Evolutionary conservation across 108 stramenopile species (phyloP).

Genomic region (Cyclostephanos tholiformis): DNA sequence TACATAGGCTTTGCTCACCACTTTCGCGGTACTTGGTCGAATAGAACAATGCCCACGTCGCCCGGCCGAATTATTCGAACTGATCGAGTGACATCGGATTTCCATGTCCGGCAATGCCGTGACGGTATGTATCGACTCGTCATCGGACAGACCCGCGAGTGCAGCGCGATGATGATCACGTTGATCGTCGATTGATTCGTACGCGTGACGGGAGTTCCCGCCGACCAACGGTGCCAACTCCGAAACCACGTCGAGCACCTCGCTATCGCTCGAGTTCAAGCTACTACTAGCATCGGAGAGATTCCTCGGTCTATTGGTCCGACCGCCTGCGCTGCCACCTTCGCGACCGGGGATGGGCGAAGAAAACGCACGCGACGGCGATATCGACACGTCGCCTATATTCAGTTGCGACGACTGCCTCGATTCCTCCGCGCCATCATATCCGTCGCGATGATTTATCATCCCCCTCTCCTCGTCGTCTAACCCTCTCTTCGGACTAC

Average conservation of each 20-base stretch:
- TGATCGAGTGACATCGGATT: constrained; percentile 39
- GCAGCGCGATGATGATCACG: neutral
- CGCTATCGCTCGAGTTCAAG: neutral
- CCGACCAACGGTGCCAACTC: neutral
- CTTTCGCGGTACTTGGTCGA: constrained; percentile 29
- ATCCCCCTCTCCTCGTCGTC: neutral
- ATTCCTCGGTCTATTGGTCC: neutral
- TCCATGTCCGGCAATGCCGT: constrained; percentile 40
- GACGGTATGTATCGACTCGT: constrained; percentile 40
- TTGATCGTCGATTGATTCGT: neutral
- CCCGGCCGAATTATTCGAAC: constrained; percentile 5
- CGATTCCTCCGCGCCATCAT: neutral
- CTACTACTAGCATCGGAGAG: neutral
- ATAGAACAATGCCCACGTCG: constrained; percentile 23
- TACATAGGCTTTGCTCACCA: constrained; percentile 13
- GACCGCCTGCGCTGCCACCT: too few relatives aligned
- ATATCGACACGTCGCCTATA: too few relatives aligned
- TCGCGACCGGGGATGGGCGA: too few relatives aligned
- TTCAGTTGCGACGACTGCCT: neutral
- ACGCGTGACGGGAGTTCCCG: neutral
- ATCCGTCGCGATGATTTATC: neutral
- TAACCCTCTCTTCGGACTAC: neutral
- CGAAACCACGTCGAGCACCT: neutral
- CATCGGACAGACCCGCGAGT: constrained; percentile 5
- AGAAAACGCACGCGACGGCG: too few relatives aligned